Evolutionary conservation across 2,329 filamentous ascomycete genomes (phyloP), one percentile per base, ranked within the genome.

Genomic region (Emergomyces africanus): DNA sequence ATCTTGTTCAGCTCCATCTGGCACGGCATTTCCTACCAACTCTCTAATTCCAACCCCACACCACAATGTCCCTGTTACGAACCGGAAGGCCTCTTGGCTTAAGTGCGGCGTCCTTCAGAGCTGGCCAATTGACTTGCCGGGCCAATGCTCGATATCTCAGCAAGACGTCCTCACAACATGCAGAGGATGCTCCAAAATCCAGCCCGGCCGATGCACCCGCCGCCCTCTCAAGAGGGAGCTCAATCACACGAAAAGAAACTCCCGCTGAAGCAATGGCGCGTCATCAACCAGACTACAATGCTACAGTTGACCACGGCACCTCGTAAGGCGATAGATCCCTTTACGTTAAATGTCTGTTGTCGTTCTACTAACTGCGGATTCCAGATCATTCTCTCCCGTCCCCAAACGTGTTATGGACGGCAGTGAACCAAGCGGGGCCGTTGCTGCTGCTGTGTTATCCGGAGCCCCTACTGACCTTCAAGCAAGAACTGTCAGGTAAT

Each of bases 391-490:
- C 75, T 96, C 92, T 1, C 94, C 92, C 23, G 85, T 96, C 25
- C 92, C 94, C 60, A 91, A 88, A 78, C 82, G 85, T 64, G 82
- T 96, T 61, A 90, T 96, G 82, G 87, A 96, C 70, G 94, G 91
- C 68, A 95, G 87, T 71, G 92, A 97, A 76, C 84, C 87, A 49
- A 83, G 80, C 44, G 83, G 87, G 3, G 78, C 84, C 61, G 81
- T 94, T 48, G 84, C 91, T 57, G 94, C 92, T 30, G 90, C 90
- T 61, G 83, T 94, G 33, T 80, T 96, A 37, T 97, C 94, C 3
- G 94, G 92, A 56, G 94, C 94, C 53, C 95, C 94, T 35, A 83
- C 91, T 59, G 95, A 99, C 72, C 83, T 99, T 20, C 91, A 99
- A 78, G 91, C 89, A 63, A 85, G 94, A 67, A 92, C 88, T 66